Evolutionary conservation across 2,329 filamentous ascomycete genomes (phyloP).

Genomic region (Xylariales sp.): DNA sequence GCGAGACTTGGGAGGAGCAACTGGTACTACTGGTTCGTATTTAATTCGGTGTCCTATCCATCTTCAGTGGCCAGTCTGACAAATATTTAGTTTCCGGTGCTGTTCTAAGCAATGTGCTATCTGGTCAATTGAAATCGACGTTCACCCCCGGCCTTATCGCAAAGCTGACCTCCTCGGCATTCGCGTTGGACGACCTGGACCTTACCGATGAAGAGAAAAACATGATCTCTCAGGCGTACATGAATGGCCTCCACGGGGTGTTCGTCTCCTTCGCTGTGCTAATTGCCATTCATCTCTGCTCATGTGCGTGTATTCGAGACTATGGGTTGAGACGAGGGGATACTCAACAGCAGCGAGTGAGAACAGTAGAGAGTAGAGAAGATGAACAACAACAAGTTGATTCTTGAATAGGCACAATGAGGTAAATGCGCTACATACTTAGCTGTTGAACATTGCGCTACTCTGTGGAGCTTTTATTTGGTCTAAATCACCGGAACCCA

Average conservation of each 20-base stretch:
- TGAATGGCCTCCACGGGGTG: background rate
- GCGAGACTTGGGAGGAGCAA: background rate
- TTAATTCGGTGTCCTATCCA: background rate
- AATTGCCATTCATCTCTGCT: background rate
- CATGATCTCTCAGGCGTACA: background rate
- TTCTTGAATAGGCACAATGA: no score
- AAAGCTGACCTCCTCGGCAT: background rate
- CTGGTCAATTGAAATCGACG: background rate
- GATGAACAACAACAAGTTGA: background rate
- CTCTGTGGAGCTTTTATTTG: no score
- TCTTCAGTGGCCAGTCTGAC: background rate
- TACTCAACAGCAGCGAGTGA: no score
- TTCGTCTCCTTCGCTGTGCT: conserved; percentile 21
- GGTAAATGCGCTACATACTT: no score
- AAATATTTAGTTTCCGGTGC: background rate
- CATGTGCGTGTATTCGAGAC: background rate
- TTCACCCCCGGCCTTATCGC: background rate
- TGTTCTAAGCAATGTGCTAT: conserved; percentile 1
- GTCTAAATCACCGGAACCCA: no score
- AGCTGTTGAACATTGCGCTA: no score
- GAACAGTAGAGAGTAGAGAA: background rate
- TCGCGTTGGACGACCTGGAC: background rate
- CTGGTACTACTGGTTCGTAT: background rate
- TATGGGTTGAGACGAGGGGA: conserved; percentile 1
- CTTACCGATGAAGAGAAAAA: conserved; percentile 1